phyloP scores from a whole-genome alignment of 2,329 filamentous ascomycete species.

The Magnaporthiopsis rhizophila region DNA sequence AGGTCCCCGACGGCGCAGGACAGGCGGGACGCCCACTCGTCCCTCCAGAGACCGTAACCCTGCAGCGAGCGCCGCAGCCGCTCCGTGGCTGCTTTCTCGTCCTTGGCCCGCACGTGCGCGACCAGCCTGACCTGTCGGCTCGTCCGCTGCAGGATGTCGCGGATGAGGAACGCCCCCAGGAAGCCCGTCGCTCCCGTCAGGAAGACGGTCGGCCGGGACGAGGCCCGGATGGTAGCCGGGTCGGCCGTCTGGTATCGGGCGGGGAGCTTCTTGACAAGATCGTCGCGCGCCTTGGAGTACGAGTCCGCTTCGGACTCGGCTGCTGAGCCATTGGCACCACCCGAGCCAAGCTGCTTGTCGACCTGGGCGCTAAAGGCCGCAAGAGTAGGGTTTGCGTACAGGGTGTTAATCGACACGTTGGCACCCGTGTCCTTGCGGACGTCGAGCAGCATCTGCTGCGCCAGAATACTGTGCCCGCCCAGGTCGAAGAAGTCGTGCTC shows the following conservation, averaged over 20 bases:
- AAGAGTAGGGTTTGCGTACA: slow-evolving; percentile 57
- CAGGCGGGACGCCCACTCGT: slow-evolving; percentile 58
- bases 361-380: slow-evolving; percentile 42
- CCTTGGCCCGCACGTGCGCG: slow-evolving; percentile 66
- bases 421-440: slow-evolving; percentile 36
- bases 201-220: slow-evolving; percentile 53
- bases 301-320: slow-evolving; percentile 26
- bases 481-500: slow-evolving; percentile 65
- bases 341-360: slow-evolving; percentile 10
- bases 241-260: slow-evolving; percentile 17
- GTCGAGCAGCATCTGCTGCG: slow-evolving; percentile 71
- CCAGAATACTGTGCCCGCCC: slow-evolving; percentile 73
- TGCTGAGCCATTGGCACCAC: slow-evolving; percentile 14
- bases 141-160: slow-evolving; percentile 60
- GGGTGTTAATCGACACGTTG: slow-evolving; percentile 59
- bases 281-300: slow-evolving; percentile 43
- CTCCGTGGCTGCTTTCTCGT: slow-evolving; percentile 48
- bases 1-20: slow-evolving; percentile 67
- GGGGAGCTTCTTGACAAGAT: slow-evolving; percentile 43
- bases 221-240: slow-evolving; percentile 17
- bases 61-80: slow-evolving; percentile 60
- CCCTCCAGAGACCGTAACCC: slow-evolving; percentile 74
- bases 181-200: slow-evolving; percentile 89
- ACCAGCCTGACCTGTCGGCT: slow-evolving; percentile 54
- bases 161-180: slow-evolving; percentile 71